Conservation (phyloP, 805 yeast genomes). For the Kluyveromyces lactis region DNA sequence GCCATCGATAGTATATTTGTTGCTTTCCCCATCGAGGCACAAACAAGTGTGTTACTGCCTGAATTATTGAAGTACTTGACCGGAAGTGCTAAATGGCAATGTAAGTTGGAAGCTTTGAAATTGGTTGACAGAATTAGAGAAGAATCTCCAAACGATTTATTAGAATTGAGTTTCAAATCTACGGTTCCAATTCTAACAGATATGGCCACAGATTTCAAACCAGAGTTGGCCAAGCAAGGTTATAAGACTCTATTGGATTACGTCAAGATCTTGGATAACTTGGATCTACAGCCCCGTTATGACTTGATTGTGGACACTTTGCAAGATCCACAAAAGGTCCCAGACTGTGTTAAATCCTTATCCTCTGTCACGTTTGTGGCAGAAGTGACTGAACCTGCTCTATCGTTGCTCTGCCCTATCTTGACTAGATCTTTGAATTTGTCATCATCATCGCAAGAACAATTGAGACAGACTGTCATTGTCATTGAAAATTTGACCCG, state of each 20-base stretch:
- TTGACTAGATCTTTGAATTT: constrained; percentile 81
- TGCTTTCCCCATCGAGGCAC: constrained; percentile 67
- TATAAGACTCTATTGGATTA: constrained; percentile 57
- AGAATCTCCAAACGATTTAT: constrained; percentile 75
- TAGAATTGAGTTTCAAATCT: constrained; percentile 71
- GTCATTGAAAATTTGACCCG: constrained; percentile 94
- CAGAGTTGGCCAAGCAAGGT: constrained; percentile 87
- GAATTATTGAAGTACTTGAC: constrained; percentile 58
- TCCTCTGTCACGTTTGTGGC: constrained; percentile 96
- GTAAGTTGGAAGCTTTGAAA: constrained; percentile 73
- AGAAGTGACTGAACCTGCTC: constrained; percentile 94
- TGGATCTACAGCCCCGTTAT: constrained; percentile 81
- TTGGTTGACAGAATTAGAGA: constrained; percentile 65
- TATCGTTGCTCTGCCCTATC: constrained; percentile 85
- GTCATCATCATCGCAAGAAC: constrained; percentile 83
- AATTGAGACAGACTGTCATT: constrained; percentile 91
- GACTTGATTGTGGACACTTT: constrained; percentile 80
- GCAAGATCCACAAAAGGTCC: constrained; percentile 82
- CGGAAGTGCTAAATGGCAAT: constrained; percentile 85
- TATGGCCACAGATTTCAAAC: constrained; percentile 90
- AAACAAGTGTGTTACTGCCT: constrained; percentile 61
- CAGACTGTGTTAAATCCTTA: constrained; percentile 79
- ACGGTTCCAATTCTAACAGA: constrained; percentile 82
- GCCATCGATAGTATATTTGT: constrained; percentile 66
- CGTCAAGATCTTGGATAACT: constrained; percentile 80